A percentile compares a stretch with the other conserved stretches of the same genome.
phyloP scores from a whole-genome alignment of 495 filamentous ascomycete species.

The Neurospora sp. region DNA sequence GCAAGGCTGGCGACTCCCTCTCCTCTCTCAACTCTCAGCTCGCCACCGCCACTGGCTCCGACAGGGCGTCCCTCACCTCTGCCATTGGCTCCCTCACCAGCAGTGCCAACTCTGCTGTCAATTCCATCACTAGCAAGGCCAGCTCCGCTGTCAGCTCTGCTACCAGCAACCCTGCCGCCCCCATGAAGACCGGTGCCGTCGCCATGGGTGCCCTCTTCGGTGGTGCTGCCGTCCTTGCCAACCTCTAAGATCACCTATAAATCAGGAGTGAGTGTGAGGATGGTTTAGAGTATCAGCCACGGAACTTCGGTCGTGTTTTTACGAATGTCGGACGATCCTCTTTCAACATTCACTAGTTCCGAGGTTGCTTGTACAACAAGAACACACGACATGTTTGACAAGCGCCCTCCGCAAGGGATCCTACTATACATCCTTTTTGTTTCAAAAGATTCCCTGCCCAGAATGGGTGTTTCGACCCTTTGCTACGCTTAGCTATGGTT shows the following conservation, averaged over 20 bases:
- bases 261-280: neutral
- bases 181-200: conserved; percentile 23
- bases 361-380: neutral
- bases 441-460: neutral
- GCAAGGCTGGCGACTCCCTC: conserved; percentile 6
- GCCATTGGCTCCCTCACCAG: conserved; percentile 8
- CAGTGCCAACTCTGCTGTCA: conserved; percentile 6
- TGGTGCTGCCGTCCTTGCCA: conserved; percentile 20
- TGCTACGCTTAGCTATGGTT: neutral
- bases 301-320: neutral
- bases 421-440: neutral
- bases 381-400: neutral
- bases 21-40: conserved; percentile 11
- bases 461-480: neutral
- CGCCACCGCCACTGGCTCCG: conserved; percentile 18
- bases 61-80: conserved; percentile 12
- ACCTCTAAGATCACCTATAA: conserved; percentile 9
- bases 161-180: conserved; percentile 1
- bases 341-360: neutral
- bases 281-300: neutral
- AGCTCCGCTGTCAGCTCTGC: neutral
- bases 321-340: neutral
- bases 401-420: neutral
- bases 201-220: conserved; percentile 29
- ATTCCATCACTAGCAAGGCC: conserved; percentile 8